Conservation (phyloP, 2,329 filamentous ascomycete species). For the Colletotrichum noveboracense region DNA sequence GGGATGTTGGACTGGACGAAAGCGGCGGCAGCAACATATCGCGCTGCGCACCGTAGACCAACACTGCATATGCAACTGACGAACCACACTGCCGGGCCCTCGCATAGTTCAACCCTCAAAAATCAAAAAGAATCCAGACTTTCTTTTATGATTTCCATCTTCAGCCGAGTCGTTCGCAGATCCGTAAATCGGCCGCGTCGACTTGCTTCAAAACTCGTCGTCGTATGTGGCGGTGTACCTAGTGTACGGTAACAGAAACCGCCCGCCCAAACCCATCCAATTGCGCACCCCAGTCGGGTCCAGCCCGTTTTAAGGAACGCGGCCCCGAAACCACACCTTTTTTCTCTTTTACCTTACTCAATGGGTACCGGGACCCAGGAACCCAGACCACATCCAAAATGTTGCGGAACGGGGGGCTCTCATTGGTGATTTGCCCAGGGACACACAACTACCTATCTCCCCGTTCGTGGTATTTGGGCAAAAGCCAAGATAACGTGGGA, state of each 20-base stretch:
- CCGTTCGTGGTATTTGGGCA: neutral
- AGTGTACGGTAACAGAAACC: neutral
- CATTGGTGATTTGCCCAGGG: neutral
- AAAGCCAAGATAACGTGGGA: neutral
- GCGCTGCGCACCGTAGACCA: rapidly evolving
- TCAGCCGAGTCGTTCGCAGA: neutral
- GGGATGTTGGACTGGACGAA: neutral
- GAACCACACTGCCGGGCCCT: neutral
- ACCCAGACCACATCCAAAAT: neutral
- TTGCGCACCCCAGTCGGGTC: neutral
- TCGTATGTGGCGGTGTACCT: neutral
- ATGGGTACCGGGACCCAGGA: neutral
- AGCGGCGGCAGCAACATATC: neutral
- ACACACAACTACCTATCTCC: neutral
- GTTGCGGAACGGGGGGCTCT: neutral
- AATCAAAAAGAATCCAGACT: neutral
- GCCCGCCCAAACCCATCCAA: neutral
- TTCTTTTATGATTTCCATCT: neutral
- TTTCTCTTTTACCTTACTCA: neutral
- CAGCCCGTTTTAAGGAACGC: constrained; percentile 1
- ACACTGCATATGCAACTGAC: neutral
- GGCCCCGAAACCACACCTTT: neutral
- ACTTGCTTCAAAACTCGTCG: neutral
- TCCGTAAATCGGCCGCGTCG: constrained; percentile 11
- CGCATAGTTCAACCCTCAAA: neutral